Evolutionary conservation across 164 flowering plant genomes (phyloP).

Genomic region (Taxillus chinensis): DNA sequence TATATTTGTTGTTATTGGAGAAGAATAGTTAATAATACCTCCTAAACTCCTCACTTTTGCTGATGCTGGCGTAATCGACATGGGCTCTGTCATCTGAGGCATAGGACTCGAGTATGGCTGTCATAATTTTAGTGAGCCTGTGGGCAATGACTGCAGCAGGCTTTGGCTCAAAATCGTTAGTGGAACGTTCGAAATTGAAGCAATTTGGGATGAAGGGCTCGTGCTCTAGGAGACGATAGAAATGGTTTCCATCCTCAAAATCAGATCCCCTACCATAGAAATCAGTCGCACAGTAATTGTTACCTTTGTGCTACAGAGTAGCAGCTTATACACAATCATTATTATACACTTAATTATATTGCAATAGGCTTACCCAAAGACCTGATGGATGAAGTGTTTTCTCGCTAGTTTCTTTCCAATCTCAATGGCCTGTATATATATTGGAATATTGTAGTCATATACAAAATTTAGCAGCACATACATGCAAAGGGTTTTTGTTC

Average conservation of each 20-base stretch:
- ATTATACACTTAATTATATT: too few relatives aligned
- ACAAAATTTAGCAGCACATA: not conserved
- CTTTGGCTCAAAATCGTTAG: constrained; percentile 64
- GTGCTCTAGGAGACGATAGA: constrained; percentile 86
- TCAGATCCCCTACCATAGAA: constrained; percentile 48
- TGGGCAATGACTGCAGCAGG: constrained; percentile 37
- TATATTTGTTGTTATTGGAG: too few relatives aligned
- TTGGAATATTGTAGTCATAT: not conserved
- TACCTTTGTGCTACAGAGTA: not conserved
- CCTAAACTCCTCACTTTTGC: constrained; percentile 86
- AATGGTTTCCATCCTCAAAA: constrained; percentile 79
- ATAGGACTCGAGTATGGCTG: constrained; percentile 79
- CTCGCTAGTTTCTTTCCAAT: constrained; percentile 57
- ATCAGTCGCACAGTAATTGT: not conserved
- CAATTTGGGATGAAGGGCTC: constrained; percentile 64
- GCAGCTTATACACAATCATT: not conserved
- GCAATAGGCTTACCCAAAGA: constrained; percentile 46
- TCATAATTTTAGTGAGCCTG: constrained; percentile 65
- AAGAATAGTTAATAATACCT: constrained; percentile 31
- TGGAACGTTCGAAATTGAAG: constrained; percentile 58
- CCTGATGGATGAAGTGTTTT: constrained; percentile 84
- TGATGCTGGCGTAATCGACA: constrained; percentile 55
- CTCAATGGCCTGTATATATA: constrained; percentile 52
- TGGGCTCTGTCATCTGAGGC: constrained; percentile 69
- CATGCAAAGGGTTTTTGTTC: not conserved